These are phyloP conservation scores for Candida ipomoeae DNA, from an alignment of 805 yeast genomes.

Conservation along the genomic window DNA sequence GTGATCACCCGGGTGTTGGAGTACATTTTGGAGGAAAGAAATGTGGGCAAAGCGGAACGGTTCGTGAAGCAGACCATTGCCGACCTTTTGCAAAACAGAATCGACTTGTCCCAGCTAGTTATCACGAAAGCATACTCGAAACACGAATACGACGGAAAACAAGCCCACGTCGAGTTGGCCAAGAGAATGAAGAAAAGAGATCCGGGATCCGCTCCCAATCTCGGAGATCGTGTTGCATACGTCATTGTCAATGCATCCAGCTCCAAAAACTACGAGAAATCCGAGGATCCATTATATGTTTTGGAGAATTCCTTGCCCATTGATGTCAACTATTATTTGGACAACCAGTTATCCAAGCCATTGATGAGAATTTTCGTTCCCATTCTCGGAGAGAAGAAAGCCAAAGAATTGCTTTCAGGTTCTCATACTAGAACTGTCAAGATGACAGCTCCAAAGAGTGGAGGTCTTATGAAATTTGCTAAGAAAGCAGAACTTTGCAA, in stretches of 20 bases:
- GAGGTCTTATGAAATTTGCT: slow-evolving; percentile 90
- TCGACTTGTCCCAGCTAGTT: slow-evolving; percentile 89
- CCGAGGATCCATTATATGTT: slow-evolving; percentile 94
- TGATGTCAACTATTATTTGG: slow-evolving; percentile 90
- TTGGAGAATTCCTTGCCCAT: slow-evolving; percentile 89
- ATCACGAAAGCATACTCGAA: slow-evolving; percentile 88
- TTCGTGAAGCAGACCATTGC: slow-evolving; percentile 87
- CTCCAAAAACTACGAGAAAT: slow-evolving; percentile 87
- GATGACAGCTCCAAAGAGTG: slow-evolving; percentile 70
- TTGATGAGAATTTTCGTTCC: slow-evolving; percentile 92
- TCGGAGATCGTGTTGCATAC: slow-evolving; percentile 98
- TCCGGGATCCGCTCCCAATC: slow-evolving; percentile 93
- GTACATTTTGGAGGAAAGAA: slow-evolving; percentile 78
- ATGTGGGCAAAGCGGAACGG: slow-evolving; percentile 77
- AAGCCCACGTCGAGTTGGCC: slow-evolving; percentile 95
- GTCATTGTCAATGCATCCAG: slow-evolving; percentile 79
- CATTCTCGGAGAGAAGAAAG: slow-evolving; percentile 79
- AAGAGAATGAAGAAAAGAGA: slow-evolving; percentile 95
- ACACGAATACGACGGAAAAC: slow-evolving; percentile 91
- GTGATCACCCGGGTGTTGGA: slow-evolving; percentile 90
- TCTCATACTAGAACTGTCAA: slow-evolving; percentile 77
- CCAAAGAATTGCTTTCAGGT: slow-evolving; percentile 76
- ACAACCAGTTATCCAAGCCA: slow-evolving; percentile 90
- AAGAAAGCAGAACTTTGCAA: slow-evolving; percentile 85
- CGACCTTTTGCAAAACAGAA: slow-evolving; percentile 82